A percentile compares a stretch with the other conserved stretches of the same genome.
Conservation (phyloP, 2,329 filamentous ascomycete genomes). For the Epichloe hybrida region DNA sequence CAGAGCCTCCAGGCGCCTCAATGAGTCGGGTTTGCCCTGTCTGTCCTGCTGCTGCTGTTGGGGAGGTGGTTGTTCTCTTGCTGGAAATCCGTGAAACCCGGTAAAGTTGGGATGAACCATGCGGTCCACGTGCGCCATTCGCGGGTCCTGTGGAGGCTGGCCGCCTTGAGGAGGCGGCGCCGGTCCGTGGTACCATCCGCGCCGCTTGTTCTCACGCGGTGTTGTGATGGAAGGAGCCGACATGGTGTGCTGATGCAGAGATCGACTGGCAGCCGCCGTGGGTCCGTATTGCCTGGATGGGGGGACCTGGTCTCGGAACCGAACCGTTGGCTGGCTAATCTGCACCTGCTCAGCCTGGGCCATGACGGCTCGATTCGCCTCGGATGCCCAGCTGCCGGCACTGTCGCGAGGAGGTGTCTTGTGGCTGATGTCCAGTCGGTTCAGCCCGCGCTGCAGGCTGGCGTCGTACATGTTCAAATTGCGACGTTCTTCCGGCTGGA, state of each 20-base stretch:
- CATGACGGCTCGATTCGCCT: slow-evolving; percentile 41
- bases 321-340: slow-evolving; percentile 32
- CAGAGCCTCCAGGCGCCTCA: slow-evolving; percentile 27
- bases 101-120: slow-evolving; percentile 45
- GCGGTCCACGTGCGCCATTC: slow-evolving; percentile 35
- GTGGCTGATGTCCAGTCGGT: slow-evolving; percentile 49
- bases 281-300: slow-evolving; percentile 19
- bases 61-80: slow-evolving; percentile 14
- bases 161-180: slow-evolving; percentile 23
- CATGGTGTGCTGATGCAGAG: slow-evolving; percentile 43
- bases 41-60: slow-evolving; percentile 17
- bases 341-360: slow-evolving; percentile 40
- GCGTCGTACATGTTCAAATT: slow-evolving; percentile 49
- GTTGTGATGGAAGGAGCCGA: slow-evolving; percentile 44
- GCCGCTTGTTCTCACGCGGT: slow-evolving; percentile 48
- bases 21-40: slow-evolving; percentile 17
- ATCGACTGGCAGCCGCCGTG: slow-evolving; percentile 16
- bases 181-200: slow-evolving; percentile 57
- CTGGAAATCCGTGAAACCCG: slow-evolving; percentile 37
- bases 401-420: slow-evolving; percentile 37
- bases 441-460: slow-evolving; percentile 52
- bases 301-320: slow-evolving; percentile 37
- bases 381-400: slow-evolving; percentile 42
- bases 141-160: slow-evolving; percentile 16
- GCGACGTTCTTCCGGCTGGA: slow-evolving; percentile 31